These are phyloP conservation scores for Prinsepia uniflora DNA, from an alignment of 306 rosid species.

Conservation along the genomic window DNA sequence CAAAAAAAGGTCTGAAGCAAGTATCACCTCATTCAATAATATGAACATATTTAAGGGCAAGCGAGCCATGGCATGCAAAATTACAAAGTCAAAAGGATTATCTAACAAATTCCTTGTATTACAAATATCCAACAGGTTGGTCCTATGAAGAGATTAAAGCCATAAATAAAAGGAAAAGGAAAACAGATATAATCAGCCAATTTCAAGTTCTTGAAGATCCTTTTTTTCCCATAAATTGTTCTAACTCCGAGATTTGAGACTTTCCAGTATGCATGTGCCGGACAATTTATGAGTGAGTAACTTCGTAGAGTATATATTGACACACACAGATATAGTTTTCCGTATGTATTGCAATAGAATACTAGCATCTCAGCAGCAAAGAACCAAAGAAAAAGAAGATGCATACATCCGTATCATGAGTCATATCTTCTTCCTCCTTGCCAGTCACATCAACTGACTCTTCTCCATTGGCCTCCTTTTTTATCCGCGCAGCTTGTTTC, in stretches of 20 bases:
- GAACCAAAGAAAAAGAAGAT: slow-evolving; percentile 22
- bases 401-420: slow-evolving; percentile 49
- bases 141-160: too few species aligned
- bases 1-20: background rate
- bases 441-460: slow-evolving; percentile 35
- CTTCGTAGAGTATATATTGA: background rate
- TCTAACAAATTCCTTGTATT: background rate
- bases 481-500: slow-evolving; percentile 48
- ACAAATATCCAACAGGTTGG: background rate
- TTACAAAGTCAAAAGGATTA: background rate
- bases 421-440: slow-evolving; percentile 39
- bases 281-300: background rate
- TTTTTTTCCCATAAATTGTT: background rate
- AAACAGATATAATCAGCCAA: background rate
- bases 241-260: too few species aligned
- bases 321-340: background rate
- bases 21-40: background rate
- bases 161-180: background rate
- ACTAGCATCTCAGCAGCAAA: slow-evolving; percentile 19
- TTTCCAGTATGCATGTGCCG: too few species aligned
- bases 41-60: background rate
- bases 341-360: background rate
- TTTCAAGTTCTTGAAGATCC: background rate
- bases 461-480: slow-evolving; percentile 41
- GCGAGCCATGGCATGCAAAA: background rate